phyloP scores from a whole-genome alignment of 768 basidiomycete genomes.

The Cystofilobasidium capitatum region DNA sequence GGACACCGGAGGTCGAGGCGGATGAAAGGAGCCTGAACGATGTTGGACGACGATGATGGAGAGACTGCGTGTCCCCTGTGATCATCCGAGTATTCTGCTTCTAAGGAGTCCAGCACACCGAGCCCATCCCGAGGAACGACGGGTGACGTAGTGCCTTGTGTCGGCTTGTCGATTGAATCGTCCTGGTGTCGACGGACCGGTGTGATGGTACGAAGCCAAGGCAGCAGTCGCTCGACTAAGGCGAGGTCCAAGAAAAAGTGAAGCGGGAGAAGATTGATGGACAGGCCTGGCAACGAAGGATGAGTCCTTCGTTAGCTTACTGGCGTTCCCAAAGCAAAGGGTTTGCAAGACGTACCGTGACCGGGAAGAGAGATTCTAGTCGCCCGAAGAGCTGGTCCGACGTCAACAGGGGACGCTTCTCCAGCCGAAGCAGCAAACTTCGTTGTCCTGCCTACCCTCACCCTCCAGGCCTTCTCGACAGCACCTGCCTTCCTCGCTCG shows the following conservation, averaged over 20 bases:
- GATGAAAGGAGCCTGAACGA: conserved; percentile 46
- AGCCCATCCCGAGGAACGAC: not conserved
- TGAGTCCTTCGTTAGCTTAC: conserved; percentile 8
- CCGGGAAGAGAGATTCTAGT: not conserved
- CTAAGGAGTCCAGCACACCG: not conserved
- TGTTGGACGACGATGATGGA: conserved; percentile 39
- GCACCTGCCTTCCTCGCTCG: not conserved
- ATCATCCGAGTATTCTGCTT: not conserved
- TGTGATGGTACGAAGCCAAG: conserved; percentile 48
- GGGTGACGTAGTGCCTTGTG: not conserved
- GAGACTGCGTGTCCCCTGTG: conserved; percentile 15
- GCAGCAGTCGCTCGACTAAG: conserved; percentile 39
- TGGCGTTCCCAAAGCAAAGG: not conserved
- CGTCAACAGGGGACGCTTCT: not conserved
- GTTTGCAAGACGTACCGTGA: not conserved
- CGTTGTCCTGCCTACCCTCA: conserved; percentile 17
- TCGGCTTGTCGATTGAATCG: not conserved
- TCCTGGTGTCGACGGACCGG: conserved; percentile 18
- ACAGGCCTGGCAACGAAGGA: not conserved
- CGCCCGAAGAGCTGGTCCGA: not conserved
- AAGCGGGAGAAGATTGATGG: conserved; percentile 35
- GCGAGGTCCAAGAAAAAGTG: conserved; percentile 68
- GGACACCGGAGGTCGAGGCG: conserved; percentile 62
- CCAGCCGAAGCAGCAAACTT: not conserved
- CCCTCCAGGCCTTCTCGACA: conserved; percentile 36